phyloP scores from a whole-genome alignment of 2,329 filamentous ascomycete genomes.

The Whalleya microplaca region DNA sequence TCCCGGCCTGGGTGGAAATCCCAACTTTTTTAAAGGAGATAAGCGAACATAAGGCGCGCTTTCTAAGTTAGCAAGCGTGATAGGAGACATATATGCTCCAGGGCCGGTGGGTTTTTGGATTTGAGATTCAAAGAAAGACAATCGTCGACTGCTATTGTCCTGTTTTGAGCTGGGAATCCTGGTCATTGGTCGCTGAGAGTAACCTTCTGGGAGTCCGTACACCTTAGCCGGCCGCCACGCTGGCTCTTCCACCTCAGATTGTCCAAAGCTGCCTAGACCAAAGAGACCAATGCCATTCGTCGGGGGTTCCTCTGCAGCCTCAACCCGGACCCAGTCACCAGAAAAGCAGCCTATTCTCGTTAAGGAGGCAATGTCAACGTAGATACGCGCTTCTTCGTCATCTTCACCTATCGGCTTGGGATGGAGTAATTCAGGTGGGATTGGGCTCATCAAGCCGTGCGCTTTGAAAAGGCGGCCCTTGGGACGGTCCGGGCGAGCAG shows the following conservation, averaged over 20 bases:
- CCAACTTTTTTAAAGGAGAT: slow-evolving; percentile 64
- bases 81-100: slow-evolving; percentile 77
- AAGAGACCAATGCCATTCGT: slow-evolving; percentile 67
- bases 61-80: slow-evolving; percentile 84
- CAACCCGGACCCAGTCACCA: slow-evolving; percentile 91
- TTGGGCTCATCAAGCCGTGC: slow-evolving; percentile 71
- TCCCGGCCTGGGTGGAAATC: slow-evolving; percentile 54
- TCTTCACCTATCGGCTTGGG: slow-evolving; percentile 78
- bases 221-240: slow-evolving; percentile 85
- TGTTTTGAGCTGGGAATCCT: slow-evolving; percentile 61
- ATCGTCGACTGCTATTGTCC: slow-evolving; percentile 50
- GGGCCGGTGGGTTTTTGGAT: slow-evolving; percentile 62
- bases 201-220: slow-evolving; percentile 83
- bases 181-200: slow-evolving; percentile 63
- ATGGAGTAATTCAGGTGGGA: slow-evolving; percentile 80
- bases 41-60: slow-evolving; percentile 79
- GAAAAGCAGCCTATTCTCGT: slow-evolving; percentile 95
- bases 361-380: slow-evolving; percentile 84
- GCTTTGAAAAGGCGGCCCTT: slow-evolving; percentile 83
- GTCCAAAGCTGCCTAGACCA: slow-evolving; percentile 68
- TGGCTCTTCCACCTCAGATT: slow-evolving; percentile 62
- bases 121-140: slow-evolving; percentile 71
- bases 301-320: slow-evolving; percentile 75
- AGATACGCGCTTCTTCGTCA: slow-evolving; percentile 87
- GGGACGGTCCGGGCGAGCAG: slow-evolving; percentile 72